phyloP scores from a whole-genome alignment of 2,329 filamentous ascomycete species.

The Cylindrodendrum hubeiense region DNA sequence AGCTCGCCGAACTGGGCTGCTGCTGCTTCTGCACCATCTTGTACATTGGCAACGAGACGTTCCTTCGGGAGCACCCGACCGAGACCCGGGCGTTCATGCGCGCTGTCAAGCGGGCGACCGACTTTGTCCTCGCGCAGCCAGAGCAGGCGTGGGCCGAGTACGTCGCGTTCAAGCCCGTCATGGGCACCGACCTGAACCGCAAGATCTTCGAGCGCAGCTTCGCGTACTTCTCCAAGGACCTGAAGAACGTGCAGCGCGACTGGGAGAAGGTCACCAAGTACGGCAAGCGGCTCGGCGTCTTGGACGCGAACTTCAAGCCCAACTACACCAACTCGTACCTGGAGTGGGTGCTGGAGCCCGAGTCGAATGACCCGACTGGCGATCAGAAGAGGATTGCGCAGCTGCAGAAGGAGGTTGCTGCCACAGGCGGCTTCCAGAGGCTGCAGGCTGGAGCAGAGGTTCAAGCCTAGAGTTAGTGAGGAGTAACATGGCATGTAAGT shows the following conservation, averaged over 20 bases:
- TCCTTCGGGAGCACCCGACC: conserved; percentile 74
- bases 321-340: conserved; percentile 84
- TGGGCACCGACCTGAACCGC: conserved; percentile 76
- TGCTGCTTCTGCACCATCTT: conserved; percentile 88
- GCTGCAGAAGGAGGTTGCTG: conserved; percentile 76
- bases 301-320: conserved; percentile 72
- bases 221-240: conserved; percentile 79
- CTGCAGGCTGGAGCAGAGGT: conserved; percentile 46
- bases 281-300: conserved; percentile 78
- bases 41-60: conserved; percentile 82
- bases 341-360: conserved; percentile 72
- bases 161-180: conserved; percentile 77
- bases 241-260: conserved; percentile 81
- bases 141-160: conserved; percentile 76
- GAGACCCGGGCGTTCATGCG: conserved; percentile 77
- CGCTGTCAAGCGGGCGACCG: conserved; percentile 80
- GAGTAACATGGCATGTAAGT: not conserved
- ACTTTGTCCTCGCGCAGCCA: conserved; percentile 75
- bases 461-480: conserved; percentile 28
- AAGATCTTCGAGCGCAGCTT: conserved; percentile 86
- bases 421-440: conserved; percentile 73
- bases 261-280: conserved; percentile 84
- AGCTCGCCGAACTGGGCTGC: conserved; percentile 83
- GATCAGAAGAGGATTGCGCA: conserved; percentile 82
- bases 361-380: conserved; percentile 75